Percentiles rank a stretch among this genome's conserved stretches.
Evolutionary conservation across 2,329 filamentous ascomycete species (phyloP).

Genomic region (Colletotrichum tabaci): DNA sequence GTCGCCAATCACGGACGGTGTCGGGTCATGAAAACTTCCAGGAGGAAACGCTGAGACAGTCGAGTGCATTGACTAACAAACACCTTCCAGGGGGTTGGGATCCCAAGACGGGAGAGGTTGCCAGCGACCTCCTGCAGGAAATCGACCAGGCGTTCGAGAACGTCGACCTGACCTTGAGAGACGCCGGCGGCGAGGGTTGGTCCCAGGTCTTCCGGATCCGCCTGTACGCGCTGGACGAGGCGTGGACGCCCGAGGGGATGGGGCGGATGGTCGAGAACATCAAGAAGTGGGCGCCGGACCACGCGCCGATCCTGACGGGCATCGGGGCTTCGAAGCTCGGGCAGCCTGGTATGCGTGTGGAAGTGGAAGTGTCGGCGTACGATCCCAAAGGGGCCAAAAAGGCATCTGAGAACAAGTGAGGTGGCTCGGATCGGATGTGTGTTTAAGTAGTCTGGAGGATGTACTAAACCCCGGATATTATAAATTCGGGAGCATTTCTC

Average conservation of each 20-base stretch:
- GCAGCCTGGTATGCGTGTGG: slow-evolving; percentile 59
- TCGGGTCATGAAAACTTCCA: neutral
- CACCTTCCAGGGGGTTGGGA: slow-evolving; percentile 33
- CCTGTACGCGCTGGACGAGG: slow-evolving; percentile 54
- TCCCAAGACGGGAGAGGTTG: slow-evolving; percentile 42
- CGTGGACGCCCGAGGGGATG: slow-evolving; percentile 44
- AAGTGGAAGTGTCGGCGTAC: slow-evolving; percentile 61
- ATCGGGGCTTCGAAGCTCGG: slow-evolving; percentile 58
- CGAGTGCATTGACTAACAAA: too few relatives aligned
- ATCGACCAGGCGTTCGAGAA: slow-evolving; percentile 64
- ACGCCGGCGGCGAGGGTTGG: slow-evolving; percentile 64
- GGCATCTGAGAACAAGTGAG: neutral
- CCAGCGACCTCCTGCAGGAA: slow-evolving; percentile 51
- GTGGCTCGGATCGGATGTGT: too few relatives aligned
- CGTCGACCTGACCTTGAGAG: slow-evolving; percentile 58
- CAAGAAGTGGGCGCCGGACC: slow-evolving; percentile 57
- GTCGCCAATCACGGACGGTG: neutral
- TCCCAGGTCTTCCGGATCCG: slow-evolving; percentile 59
- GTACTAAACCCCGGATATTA: too few relatives aligned
- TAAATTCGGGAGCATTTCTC: neutral
- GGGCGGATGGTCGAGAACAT: slow-evolving; percentile 54
- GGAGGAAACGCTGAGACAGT: neutral
- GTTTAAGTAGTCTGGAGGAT: neutral
- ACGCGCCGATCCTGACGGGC: slow-evolving; percentile 60
- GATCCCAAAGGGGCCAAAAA: slow-evolving; percentile 19